Conservation (phyloP, 2,329 filamentous ascomycete species). For the Teratosphaeria destructans region DNA sequence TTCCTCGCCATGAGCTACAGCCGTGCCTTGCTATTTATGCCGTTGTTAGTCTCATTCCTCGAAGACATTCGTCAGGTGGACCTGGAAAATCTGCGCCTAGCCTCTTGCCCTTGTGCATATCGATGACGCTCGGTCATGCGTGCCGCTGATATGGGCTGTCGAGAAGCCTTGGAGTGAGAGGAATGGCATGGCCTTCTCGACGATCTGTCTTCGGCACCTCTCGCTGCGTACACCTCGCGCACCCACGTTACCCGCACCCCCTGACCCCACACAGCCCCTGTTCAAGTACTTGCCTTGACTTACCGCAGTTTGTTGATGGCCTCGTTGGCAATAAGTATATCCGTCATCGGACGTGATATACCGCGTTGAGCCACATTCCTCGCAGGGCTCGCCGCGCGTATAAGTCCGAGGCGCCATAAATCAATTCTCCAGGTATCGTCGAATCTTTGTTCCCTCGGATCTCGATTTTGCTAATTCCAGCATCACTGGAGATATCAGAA, state of each 20-base stretch:
- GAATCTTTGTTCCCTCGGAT: not conserved
- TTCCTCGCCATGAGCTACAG: conserved; percentile 19
- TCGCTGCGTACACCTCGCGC: too few species aligned
- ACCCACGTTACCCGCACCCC: too few species aligned
- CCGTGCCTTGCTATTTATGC: conserved; percentile 17
- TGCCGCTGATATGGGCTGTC: too few species aligned
- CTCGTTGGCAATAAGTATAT: conserved; percentile 66
- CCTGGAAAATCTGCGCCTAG: not conserved
- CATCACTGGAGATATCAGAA: not conserved
- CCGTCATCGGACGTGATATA: conserved; percentile 65
- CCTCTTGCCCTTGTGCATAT: not conserved
- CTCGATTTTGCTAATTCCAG: not conserved
- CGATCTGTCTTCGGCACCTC: too few species aligned
- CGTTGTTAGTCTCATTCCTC: not conserved
- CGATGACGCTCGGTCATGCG: not conserved
- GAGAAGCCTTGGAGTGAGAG: too few species aligned
- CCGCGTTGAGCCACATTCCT: conserved; percentile 57
- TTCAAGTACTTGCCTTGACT: conserved; percentile 5
- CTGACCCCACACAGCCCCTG: not conserved
- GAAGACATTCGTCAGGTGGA: not conserved
- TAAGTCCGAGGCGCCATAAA: not conserved
- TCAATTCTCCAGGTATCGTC: conserved; percentile 9
- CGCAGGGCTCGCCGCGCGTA: conserved; percentile 8
- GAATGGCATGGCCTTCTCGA: too few species aligned
- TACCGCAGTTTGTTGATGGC: conserved; percentile 64